Conservation (phyloP, 257 asterid species). For the Apocynum venetum region DNA sequence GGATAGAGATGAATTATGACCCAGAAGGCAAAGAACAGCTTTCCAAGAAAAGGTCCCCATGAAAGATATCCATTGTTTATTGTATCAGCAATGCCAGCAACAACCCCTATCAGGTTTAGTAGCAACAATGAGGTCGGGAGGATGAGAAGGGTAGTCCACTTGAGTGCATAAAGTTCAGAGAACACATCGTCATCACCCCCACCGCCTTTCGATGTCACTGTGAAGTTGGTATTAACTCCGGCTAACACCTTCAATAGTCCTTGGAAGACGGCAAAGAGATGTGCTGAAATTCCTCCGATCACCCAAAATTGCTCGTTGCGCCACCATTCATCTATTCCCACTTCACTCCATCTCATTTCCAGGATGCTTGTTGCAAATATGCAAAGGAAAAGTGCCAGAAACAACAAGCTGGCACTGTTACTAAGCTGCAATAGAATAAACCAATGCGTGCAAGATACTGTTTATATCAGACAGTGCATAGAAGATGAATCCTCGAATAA, state of each 20-base stretch:
- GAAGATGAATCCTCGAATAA: neutral
- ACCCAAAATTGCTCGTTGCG: constrained; percentile 43
- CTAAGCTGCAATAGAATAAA: constrained; percentile 19
- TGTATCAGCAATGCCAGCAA: constrained; percentile 29
- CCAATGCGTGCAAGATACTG: neutral
- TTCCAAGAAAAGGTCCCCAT: constrained; percentile 33
- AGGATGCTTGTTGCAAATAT: constrained; percentile 31
- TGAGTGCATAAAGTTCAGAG: constrained; percentile 23
- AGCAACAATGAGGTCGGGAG: constrained; percentile 33
- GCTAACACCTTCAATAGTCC: constrained; percentile 29
- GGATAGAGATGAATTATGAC: constrained; percentile 39
- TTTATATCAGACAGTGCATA: neutral
- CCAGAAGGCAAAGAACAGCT: constrained; percentile 33
- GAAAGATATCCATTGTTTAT: constrained; percentile 28
- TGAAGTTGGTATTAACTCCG: constrained; percentile 33
- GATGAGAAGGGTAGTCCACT: constrained; percentile 33
- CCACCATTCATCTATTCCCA: constrained; percentile 37
- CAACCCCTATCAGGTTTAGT: constrained; percentile 29
- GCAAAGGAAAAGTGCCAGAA: constrained; percentile 29
- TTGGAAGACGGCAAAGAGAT: constrained; percentile 35
- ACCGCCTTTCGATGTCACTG: constrained; percentile 27
- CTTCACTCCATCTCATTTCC: constrained; percentile 43
- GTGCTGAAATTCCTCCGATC: constrained; percentile 38
- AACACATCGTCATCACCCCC: constrained; percentile 24
- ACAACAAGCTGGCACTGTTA: constrained; percentile 28